Percentiles rank a stretch among this genome's conserved stretches.
Conservation (phyloP, 2,329 filamentous ascomycete species). For the Pseudogymnoascus sp. region DNA sequence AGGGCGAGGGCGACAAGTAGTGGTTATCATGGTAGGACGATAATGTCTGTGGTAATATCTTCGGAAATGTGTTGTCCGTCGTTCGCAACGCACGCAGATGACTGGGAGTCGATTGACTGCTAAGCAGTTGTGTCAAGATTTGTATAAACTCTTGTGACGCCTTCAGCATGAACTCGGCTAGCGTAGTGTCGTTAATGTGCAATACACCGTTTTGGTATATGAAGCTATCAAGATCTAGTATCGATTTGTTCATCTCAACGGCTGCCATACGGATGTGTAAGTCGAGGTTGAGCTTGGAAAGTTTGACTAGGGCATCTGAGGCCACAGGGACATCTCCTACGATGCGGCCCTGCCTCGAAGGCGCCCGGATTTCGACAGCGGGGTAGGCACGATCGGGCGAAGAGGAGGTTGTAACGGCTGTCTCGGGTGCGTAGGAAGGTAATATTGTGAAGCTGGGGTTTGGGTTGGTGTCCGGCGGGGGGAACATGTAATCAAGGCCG, state of each 20-base stretch:
- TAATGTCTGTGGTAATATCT: background rate
- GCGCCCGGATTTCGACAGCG: background rate
- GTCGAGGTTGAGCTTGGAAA: constrained; percentile 4
- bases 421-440: background rate
- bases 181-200: background rate
- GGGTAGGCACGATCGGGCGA: background rate
- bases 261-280: background rate
- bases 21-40: background rate
- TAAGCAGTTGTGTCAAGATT: constrained; percentile 1
- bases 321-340: background rate
- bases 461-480: background rate
- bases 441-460: background rate
- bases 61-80: background rate
- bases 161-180: constrained; percentile 1
- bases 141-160: constrained; percentile 2
- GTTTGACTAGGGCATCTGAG: background rate
- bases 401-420: background rate
- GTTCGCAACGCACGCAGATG: background rate
- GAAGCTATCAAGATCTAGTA: background rate
- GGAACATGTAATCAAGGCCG: background rate
- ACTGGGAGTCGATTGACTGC: background rate
- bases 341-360: background rate
- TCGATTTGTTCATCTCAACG: background rate
- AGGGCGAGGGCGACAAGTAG: background rate
- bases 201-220: background rate